These are phyloP conservation scores for Parachaetomium inaequale DNA, from an alignment of 495 filamentous ascomycete genomes.

Conservation along the genomic window DNA sequence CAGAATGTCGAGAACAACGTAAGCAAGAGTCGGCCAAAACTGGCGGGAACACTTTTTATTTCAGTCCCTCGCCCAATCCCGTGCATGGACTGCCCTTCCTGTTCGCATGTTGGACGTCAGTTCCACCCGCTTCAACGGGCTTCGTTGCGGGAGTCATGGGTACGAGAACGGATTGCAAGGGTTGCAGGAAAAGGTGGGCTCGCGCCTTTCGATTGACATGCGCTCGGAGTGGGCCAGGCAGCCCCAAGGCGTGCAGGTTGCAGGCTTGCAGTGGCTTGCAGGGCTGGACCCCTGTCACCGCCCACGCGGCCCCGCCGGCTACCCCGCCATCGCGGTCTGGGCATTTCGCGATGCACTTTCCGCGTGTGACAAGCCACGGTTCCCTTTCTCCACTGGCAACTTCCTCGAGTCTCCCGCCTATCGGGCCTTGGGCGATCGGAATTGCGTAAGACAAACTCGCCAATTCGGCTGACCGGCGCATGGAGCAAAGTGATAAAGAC, in stretches of 20 bases:
- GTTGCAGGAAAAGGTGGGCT: conserved; percentile 19
- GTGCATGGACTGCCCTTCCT: neutral
- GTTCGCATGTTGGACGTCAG: neutral
- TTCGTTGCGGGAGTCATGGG: conserved; percentile 24
- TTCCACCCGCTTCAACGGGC: conserved; percentile 26
- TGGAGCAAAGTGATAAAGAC: conserved; percentile 9
- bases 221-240: neutral
- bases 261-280: conserved; percentile 5
- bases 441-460: conserved; percentile 11
- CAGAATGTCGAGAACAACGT: conserved; percentile 4
- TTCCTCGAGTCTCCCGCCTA: neutral
- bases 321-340: conserved; percentile 18
- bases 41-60: conserved; percentile 23
- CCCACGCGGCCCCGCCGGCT: conserved; percentile 9
- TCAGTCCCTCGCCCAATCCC: conserved; percentile 9
- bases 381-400: neutral
- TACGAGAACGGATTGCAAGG: conserved; percentile 10
- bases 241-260: neutral
- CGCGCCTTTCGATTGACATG: conserved; percentile 41
- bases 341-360: neutral
- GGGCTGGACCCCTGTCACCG: conserved; percentile 18
- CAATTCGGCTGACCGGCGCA: neutral
- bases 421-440: neutral
- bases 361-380: neutral
- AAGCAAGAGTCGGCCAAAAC: neutral